Evolutionary conservation across 768 basidiomycete genomes (phyloP).

Genomic region (Boletus bicolor): DNA sequence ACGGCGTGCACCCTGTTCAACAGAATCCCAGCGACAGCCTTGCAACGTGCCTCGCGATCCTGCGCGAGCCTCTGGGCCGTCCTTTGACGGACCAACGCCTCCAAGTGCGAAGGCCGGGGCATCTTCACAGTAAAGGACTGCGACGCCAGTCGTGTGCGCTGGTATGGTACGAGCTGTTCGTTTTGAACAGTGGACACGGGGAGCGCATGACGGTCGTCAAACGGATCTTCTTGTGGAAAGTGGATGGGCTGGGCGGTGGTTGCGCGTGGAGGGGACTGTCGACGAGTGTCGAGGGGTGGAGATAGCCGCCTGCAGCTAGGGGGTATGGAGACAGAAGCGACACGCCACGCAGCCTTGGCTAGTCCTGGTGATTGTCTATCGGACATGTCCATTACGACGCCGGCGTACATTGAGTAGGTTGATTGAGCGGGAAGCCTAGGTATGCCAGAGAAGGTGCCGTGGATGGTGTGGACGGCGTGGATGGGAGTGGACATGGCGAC

Average conservation of each 20-base stretch:
- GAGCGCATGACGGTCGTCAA: conserved; percentile 25
- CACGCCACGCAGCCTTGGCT: conserved; percentile 27
- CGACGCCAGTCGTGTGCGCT: conserved; percentile 30
- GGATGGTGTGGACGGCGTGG: conserved; percentile 31
- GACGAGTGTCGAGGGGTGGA: conserved; percentile 11
- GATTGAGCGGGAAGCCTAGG: conserved; percentile 13
- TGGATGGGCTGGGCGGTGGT: conserved; percentile 13
- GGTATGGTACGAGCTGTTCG: conserved; percentile 15
- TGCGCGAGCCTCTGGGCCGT: conserved; percentile 31
- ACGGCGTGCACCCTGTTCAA: conserved; percentile 50
- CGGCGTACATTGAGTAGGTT: conserved; percentile 21
- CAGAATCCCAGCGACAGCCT: conserved; percentile 57
- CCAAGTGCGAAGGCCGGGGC: conserved; percentile 22
- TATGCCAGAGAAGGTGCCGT: conserved; percentile 31
- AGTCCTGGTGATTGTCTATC: conserved; percentile 24
- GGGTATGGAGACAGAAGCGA: conserved; percentile 16
- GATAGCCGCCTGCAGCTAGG: conserved; percentile 30
- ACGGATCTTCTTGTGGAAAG: conserved; percentile 28
- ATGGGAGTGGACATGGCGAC: conserved; percentile 26
- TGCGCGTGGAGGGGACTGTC: conserved; percentile 13
- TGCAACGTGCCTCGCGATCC: conserved; percentile 42
- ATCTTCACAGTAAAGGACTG: conserved; percentile 26
- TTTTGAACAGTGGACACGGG: conserved; percentile 1
- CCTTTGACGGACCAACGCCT: conserved; percentile 29
- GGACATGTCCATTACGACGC: conserved; percentile 24